Percentiles rank a stretch among this genome's conserved stretches.
Conservation (phyloP, 768 basidiomycete species). For the Russula abietina region DNA sequence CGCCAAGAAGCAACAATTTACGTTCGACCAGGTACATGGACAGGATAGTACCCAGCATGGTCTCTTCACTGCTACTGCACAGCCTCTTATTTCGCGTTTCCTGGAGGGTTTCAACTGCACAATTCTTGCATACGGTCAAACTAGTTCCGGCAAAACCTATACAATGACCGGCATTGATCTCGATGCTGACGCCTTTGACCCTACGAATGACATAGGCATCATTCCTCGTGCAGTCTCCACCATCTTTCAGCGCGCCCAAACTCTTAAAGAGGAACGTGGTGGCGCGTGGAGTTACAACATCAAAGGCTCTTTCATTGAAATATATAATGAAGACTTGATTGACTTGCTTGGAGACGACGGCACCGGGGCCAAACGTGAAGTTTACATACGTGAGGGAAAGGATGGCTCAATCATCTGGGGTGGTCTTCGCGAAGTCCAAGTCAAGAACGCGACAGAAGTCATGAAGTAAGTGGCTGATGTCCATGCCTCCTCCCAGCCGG, state of each 20-base stretch:
- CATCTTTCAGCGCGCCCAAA: constrained; percentile 75
- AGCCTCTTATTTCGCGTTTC: constrained; percentile 81
- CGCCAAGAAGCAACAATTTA: constrained; percentile 75
- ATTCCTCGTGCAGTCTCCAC: constrained; percentile 89
- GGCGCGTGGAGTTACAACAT: constrained; percentile 70
- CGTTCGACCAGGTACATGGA: constrained; percentile 90
- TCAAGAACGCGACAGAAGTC: constrained; percentile 80
- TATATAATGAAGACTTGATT: constrained; percentile 98
- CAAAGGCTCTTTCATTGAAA: constrained; percentile 93
- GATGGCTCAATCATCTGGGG: constrained; percentile 97
- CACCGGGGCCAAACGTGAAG: constrained; percentile 65
- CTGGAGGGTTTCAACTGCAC: constrained; percentile 96
- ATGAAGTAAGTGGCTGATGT: constrained; percentile 68
- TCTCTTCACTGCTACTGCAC: constrained; percentile 79
- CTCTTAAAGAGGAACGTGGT: constrained; percentile 70
- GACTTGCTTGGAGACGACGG: constrained; percentile 83
- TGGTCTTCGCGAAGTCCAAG: constrained; percentile 86
- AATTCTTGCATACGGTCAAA: constrained; percentile 96
- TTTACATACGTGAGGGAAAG: constrained; percentile 96
- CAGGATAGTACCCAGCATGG: constrained; percentile 81
- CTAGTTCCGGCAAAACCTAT: constrained; percentile 93
- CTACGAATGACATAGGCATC: constrained; percentile 85
- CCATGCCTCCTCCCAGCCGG: constrained; percentile 8
- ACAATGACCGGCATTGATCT: constrained; percentile 97
- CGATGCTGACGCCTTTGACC: constrained; percentile 77